Conservation (phyloP, 345 rosid genomes). For the Eucalyptus cladocalyx region DNA sequence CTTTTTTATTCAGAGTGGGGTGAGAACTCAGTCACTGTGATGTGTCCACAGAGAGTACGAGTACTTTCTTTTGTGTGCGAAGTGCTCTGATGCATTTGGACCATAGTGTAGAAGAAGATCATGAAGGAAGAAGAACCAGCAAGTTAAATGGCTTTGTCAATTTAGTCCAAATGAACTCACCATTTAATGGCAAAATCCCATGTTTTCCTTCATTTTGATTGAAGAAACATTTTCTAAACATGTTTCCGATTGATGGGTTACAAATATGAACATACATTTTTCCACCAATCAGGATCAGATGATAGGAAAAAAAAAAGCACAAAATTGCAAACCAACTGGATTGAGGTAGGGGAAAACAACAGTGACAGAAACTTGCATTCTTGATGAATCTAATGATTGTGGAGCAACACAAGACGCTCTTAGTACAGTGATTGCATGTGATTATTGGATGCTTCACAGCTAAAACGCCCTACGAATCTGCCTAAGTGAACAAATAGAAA, state of each 20-base stretch:
- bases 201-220: neutral
- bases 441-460: neutral
- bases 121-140: neutral
- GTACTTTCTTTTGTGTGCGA: neutral
- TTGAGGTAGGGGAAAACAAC: neutral
- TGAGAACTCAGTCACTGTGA: neutral
- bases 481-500: neutral
- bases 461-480: neutral
- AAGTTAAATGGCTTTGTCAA: neutral
- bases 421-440: neutral
- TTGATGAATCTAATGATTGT: neutral
- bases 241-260: neutral
- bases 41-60: neutral
- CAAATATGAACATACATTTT: neutral
- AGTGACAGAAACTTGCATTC: neutral
- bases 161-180: neutral
- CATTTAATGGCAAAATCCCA: neutral
- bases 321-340: neutral
- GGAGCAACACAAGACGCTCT: neutral
- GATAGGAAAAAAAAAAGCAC: neutral
- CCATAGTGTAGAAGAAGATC: neutral
- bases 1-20: neutral
- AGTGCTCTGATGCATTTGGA: neutral
- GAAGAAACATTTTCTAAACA: neutral
- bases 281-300: neutral